phyloP scores from a whole-genome alignment of 805 yeast genomes.

The Yueomyces sinensis region DNA sequence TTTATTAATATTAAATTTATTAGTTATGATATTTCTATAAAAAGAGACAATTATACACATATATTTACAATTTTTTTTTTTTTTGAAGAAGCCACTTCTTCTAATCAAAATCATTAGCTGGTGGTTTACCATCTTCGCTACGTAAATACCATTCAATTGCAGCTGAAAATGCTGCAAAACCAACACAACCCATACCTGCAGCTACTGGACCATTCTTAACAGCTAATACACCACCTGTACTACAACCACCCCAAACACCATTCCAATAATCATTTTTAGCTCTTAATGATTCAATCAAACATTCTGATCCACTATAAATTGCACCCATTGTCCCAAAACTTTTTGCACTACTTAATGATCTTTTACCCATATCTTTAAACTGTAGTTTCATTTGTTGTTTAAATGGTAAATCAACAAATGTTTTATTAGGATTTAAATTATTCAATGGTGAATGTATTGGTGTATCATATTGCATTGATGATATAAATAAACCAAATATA shows the following conservation, averaged over 20 bases:
- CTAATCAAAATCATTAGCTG: conserved; percentile 69
- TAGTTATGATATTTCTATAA: too few relatives aligned
- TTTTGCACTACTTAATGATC: conserved; percentile 82
- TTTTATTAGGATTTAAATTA: conserved; percentile 19
- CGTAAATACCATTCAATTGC: conserved; percentile 80
- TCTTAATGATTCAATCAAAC: conserved; percentile 71
- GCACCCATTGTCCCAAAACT: conserved; percentile 90
- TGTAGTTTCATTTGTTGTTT: conserved; percentile 87
- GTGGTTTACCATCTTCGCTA: conserved; percentile 73
- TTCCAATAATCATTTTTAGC: conserved; percentile 89
- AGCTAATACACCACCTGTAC: conserved; percentile 94
- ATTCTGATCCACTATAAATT: conserved; percentile 86
- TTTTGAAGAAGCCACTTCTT: not conserved
- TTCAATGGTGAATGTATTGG: conserved; percentile 23
- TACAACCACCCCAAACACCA: conserved; percentile 86
- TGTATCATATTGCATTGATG: conserved; percentile 37
- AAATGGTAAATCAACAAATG: conserved; percentile 74
- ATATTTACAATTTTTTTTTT: too few relatives aligned
- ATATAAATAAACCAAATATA: conserved; percentile 91
- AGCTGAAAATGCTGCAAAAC: conserved; percentile 89
- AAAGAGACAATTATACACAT: too few relatives aligned
- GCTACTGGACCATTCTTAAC: conserved; percentile 90
- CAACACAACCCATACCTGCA: conserved; percentile 86
- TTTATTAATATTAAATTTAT: too few relatives aligned
- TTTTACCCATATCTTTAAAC: conserved; percentile 80